Evolutionary conservation across 805 yeast genomes (phyloP), one percentile per base, ranked within the genome.

Genomic region (Metschnikowia baotianmanensis): DNA sequence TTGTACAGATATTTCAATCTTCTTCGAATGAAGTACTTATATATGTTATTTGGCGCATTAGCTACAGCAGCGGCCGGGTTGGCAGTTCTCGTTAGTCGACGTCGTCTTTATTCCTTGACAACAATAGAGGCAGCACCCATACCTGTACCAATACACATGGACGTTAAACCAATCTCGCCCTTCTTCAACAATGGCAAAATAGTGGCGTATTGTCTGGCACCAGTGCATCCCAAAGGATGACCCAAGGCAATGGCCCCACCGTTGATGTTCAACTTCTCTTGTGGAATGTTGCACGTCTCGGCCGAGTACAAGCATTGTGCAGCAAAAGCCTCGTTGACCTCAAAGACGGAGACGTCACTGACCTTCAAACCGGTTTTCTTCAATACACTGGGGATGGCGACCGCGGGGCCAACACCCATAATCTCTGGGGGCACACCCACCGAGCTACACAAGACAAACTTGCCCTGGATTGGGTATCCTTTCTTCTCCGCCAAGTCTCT

Each of bases 221-320:
- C 95, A 35, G 63, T 58, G 38, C 68, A 38, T 46, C 74, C 74
- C 54, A 69, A 67, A 44, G 98, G 98, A 66, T 90, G 98, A 16
- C 98, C 98, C 47, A 90, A 67, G 6, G 97, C 96, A 54, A 91
- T 90, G 35, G 97, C 97, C 57, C 98, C 98, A 58, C 98, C 98
- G 60, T 83, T 80, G 50, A 95, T 90, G 70, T 51, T 51, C 49
- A 51, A 64, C 57, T 59, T 65, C 44, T 72, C 74, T 31, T 60
- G 41, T 44, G 89, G 90, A 45, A 91, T 78, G 36, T 83, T 80
- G 52, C 78, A 74, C 34, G 76, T 71, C 48, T 74, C 71, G 36
- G 88, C 74, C 40, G 90, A 83, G 69, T 76, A 90, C 38, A 91
- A 65, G 40, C 95, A 88, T 71, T 91, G 97, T 9, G 95, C 93